These are phyloP conservation scores for Galerina sulciceps DNA, from an alignment of 768 basidiomycete genomes.

Conservation along the genomic window DNA sequence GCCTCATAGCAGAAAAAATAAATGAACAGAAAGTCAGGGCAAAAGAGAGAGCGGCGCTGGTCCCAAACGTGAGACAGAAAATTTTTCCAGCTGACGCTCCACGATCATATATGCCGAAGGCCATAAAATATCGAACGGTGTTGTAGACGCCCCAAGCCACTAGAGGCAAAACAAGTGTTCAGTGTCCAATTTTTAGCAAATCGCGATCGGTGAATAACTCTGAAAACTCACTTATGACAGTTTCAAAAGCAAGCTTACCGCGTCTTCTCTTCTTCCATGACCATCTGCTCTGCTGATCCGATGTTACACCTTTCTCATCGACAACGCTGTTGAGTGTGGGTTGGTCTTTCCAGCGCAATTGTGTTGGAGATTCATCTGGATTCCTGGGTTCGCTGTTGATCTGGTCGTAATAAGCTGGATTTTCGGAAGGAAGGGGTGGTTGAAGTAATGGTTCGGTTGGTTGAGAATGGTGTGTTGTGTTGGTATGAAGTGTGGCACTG, in stretches of 20 bases:
- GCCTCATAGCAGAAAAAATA: constrained; percentile 44
- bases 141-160: constrained; percentile 67
- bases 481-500: constrained; percentile 39
- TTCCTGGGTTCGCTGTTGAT: constrained; percentile 35
- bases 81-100: constrained; percentile 41
- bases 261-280: constrained; percentile 33
- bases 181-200: constrained; percentile 2
- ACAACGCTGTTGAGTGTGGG: constrained; percentile 27
- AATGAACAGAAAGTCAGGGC: constrained; percentile 41
- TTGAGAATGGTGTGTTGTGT: constrained; percentile 42
- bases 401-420: constrained; percentile 34
- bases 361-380: constrained; percentile 23
- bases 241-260: constrained; percentile 33
- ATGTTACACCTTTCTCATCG: constrained; percentile 32
- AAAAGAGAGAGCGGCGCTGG: constrained; percentile 45
- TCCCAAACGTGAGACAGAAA: constrained; percentile 52
- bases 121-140: constrained; percentile 66
- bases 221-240: constrained; percentile 41
- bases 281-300: constrained; percentile 26
- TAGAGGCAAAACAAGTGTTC: neutral
- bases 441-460: constrained; percentile 48
- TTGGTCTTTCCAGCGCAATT: constrained; percentile 29
- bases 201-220: neutral
- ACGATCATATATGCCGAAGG: constrained; percentile 46
- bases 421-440: constrained; percentile 29